Conservation (phyloP, 2,329 filamentous ascomycete species). For the Colletotrichum sidae region DNA sequence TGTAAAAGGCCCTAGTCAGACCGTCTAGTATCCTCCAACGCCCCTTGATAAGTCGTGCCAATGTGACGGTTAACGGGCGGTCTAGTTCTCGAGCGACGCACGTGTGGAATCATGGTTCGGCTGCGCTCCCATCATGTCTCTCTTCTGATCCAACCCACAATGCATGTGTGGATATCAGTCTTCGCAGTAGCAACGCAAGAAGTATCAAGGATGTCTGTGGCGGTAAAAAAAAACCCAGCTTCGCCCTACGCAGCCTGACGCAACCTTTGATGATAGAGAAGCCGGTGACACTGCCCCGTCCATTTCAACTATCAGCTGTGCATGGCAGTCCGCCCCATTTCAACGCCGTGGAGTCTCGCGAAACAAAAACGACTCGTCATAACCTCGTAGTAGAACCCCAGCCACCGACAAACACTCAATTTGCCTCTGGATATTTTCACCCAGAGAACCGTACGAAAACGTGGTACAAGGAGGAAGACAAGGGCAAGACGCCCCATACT, state of each 20-base stretch:
- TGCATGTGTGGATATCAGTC: conserved; percentile 32
- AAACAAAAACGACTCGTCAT: conserved; percentile 37
- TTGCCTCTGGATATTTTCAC: conserved; percentile 20
- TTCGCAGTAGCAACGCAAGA: conserved; percentile 17
- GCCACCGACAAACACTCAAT: conserved; percentile 30
- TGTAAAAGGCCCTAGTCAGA: not conserved
- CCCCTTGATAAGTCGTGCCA: too few species aligned
- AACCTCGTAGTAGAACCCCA: conserved; percentile 35
- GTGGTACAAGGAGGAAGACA: conserved; percentile 25
- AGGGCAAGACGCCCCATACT: conserved; percentile 15
- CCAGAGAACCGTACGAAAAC: conserved; percentile 31
- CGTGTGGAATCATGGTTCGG: conserved; percentile 19
- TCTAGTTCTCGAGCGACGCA: not conserved
- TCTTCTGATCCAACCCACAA: conserved; percentile 22
- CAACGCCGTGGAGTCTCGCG: conserved; percentile 31
- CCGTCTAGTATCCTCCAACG: not conserved
- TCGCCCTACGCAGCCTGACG: conserved; percentile 2
- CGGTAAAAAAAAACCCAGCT: conserved; percentile 7
- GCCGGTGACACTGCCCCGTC: conserved; percentile 17
- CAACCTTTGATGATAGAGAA: conserved; percentile 6
- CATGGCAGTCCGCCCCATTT: conserved; percentile 29
- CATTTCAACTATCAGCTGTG: conserved; percentile 29
- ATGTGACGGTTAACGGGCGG: too few species aligned
- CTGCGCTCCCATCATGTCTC: conserved; percentile 9
- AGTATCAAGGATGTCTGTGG: not conserved